Percentiles rank a stretch among this genome's conserved stretches.
phyloP scores from a whole-genome alignment of 768 basidiomycete genomes.

The Leccinum subtestaceum region DNA sequence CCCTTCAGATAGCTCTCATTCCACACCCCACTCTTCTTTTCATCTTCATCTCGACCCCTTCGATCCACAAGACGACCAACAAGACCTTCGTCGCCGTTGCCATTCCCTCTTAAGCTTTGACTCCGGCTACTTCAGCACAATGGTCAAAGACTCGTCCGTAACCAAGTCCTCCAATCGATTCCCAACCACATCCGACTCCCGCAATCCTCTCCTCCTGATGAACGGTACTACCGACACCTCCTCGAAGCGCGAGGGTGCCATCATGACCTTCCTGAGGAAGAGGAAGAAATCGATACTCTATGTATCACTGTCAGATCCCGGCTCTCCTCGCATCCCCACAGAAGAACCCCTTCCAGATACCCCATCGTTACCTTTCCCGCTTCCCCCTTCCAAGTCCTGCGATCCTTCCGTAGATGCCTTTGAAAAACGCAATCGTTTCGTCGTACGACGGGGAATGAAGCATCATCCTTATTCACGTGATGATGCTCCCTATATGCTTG shows the following conservation, averaged over 20 bases:
- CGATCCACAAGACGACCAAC: not conserved
- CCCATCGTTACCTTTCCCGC: not conserved
- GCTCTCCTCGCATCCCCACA: not conserved
- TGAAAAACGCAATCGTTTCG: constrained; percentile 24
- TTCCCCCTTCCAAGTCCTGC: not conserved
- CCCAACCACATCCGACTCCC: constrained; percentile 12
- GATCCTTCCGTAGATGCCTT: constrained; percentile 21
- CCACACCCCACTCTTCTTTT: constrained; percentile 24
- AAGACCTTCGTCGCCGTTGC: constrained; percentile 13
- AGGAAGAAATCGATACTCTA: constrained; percentile 22
- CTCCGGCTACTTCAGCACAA: constrained; percentile 29
- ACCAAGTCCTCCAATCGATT: constrained; percentile 11
- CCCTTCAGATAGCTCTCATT: constrained; percentile 8
- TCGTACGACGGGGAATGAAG: constrained; percentile 38
- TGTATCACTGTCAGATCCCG: constrained; percentile 4
- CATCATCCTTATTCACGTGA: constrained; percentile 51
- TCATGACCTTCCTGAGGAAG: constrained; percentile 19
- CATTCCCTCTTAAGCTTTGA: constrained; percentile 26
- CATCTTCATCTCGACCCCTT: constrained; percentile 4
- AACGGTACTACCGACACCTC: constrained; percentile 5
- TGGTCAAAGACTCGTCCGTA: constrained; percentile 22
- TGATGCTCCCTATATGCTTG: constrained; percentile 62
- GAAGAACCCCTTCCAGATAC: not conserved
- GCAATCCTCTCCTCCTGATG: constrained; percentile 9
- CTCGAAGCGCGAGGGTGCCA: constrained; percentile 23